Evolutionary conservation across 2,329 filamentous ascomycete species (phyloP), one percentile per base, ranked within the genome.

Genomic region (Didymella pomorum): DNA sequence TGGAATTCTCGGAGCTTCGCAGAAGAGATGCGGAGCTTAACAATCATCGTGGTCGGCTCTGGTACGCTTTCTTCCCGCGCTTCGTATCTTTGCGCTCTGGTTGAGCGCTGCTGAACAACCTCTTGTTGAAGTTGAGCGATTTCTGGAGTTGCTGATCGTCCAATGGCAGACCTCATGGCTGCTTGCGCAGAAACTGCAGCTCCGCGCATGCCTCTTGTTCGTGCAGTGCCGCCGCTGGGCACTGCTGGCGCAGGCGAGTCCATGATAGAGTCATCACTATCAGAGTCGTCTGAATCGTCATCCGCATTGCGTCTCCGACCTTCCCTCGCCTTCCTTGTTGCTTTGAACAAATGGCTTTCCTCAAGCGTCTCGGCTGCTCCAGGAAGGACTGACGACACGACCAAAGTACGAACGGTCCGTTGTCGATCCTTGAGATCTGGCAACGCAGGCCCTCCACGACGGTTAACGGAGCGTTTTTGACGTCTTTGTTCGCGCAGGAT

Each of bases 351-450:
- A 43, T 92, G 87, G 70, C 91, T 96, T 43, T 95, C 91, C 62
- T 97, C 93, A 44, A 96, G 81, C 3, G 86, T 86, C 54, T 87
- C 81, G 4, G 91, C 94, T 4, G 92, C 92, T 23, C 94, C 95
- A 16, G 95, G 95, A 58, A 99, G 86, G 20, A 96, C 93, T 3
- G 92, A 93, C 10, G 94, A 97, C 1, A 99, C 92, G 51, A 98
- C 86, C 66, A 97, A 84, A 0, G 94, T 97, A 45, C 95, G 88
- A 56, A 98, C 94, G 0, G 95, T 98, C 50, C 94, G 87, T 78
- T 95, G 94, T 53, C 93, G 87, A 69, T 99, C 95, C 75, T 96
- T 97, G 58, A 99, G 87, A 79, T 99, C 95, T n/a, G 95, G 95
- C 39, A 99, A 81, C 59, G 92, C 90, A 6, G 95, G 95, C 0